Percentiles rank a stretch among this genome's conserved stretches.
Conservation (phyloP, 139 green algal species). For the Volvox reticuliferus region DNA sequence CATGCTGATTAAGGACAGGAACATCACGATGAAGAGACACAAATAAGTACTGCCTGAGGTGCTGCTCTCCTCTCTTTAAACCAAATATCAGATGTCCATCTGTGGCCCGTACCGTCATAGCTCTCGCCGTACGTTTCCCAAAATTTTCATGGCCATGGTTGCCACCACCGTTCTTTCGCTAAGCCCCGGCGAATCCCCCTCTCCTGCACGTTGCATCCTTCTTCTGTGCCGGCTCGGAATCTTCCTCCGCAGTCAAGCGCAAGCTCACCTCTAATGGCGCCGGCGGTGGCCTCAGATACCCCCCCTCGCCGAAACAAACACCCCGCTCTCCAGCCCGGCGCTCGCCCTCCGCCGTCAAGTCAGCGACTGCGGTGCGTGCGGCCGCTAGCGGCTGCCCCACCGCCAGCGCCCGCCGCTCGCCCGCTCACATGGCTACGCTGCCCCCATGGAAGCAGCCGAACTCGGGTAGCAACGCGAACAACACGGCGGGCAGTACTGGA, state of each 20-base stretch:
- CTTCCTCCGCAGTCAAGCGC: conserved; percentile 29
- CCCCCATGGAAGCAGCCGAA: conserved; percentile 27
- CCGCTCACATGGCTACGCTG: neutral
- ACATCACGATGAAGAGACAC: too few species aligned
- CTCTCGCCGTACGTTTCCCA: too few species aligned
- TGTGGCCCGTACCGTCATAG: too few species aligned
- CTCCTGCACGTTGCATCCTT: neutral
- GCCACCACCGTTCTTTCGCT: too few species aligned
- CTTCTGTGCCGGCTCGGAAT: too few species aligned
- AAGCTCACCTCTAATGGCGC: conserved; percentile 17
- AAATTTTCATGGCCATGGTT: too few species aligned
- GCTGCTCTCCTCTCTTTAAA: too few species aligned
- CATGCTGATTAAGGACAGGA: too few species aligned
- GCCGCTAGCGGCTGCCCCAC: neutral
- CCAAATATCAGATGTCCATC: too few species aligned
- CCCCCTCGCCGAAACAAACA: neutral
- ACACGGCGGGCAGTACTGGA: neutral
- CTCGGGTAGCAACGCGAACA: conserved; percentile 1
- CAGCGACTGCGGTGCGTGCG: neutral
- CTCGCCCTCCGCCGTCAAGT: neutral
- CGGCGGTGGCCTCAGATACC: neutral
- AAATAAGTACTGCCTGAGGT: too few species aligned
- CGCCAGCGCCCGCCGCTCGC: neutral
- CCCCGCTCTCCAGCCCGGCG: neutral
- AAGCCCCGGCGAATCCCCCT: too few species aligned